phyloP scores from a whole-genome alignment of 148 eudicot genomes.

The Chenopodium berlandieri region DNA sequence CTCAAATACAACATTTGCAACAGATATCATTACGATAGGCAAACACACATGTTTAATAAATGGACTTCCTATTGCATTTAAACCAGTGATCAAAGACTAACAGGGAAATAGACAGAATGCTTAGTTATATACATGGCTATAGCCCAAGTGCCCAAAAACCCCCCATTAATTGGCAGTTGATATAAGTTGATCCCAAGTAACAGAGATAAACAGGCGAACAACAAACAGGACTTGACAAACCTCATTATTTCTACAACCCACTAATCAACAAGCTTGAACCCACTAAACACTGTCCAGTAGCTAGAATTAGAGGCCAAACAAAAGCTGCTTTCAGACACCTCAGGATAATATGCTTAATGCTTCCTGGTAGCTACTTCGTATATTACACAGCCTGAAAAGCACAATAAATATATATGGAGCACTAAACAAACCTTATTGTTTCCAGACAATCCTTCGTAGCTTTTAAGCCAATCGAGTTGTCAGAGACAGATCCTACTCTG shows the following conservation, averaged over 20 bases:
- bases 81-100: not conserved
- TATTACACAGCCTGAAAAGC: not conserved
- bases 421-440: slow-evolving; percentile 46
- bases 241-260: too few relatives aligned
- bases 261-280: not conserved
- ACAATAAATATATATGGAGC: not conserved
- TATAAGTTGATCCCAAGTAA: not conserved
- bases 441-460: slow-evolving; percentile 70
- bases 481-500: slow-evolving; percentile 28
- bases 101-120: not conserved
- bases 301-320: not conserved
- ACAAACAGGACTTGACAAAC: too few relatives aligned
- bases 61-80: not conserved
- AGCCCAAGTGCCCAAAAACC: not conserved
- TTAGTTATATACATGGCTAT: not conserved
- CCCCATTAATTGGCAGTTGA: not conserved
- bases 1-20: too few relatives aligned
- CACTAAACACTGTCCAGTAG: not conserved
- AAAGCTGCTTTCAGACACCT: too few relatives aligned
- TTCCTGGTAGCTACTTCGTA: not conserved
- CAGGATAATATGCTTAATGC: too few relatives aligned
- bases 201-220: too few relatives aligned
- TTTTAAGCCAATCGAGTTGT: slow-evolving; percentile 36
- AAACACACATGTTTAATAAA: not conserved
- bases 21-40: not conserved